Evolutionary conservation across 306 rosid species (phyloP), one percentile per base, ranked within the genome.

Genomic region (Chamaecrista fasciculata): DNA sequence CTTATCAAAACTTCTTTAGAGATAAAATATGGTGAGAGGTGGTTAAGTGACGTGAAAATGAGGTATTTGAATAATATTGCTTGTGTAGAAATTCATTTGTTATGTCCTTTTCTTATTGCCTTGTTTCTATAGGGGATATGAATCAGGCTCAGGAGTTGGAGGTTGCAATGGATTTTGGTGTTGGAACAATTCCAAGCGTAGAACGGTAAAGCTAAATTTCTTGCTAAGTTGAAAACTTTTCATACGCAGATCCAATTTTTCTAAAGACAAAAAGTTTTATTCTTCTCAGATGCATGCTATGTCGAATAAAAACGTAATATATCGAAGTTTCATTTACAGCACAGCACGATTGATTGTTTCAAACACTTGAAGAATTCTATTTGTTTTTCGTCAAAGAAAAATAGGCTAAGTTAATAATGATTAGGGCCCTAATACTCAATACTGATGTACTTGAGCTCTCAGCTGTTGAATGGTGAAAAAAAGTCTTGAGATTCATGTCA

Each of bases 91-190:
- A 52, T 21, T 37, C 52, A 4, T 12, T 23, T 39, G 31, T 29
- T 43, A 25, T 14, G 28, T 64, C 26, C 70, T 39, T 26, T 50
- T 58, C 74, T 40, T 12, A 56, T 40, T 65, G 34, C 42, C 64
- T 63, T 66, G 70, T 46, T 73, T 72, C 57, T 77, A 57, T 52
- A 94, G 97, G 87, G 96, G 87, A 23, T 85, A 91, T 70, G 97
- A 94, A 79, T 91, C 96, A 34, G 80, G 96, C 29, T 68, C 96
- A 0, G 87, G 86, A 48, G 72, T 56, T 43, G 89, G 88, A 69
- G 92, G 96, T 19, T 94, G 99, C 65, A 18, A 8, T 42, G 85
- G 91, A 48, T 84, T 89, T 78, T 73, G 91, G 56, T 91, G 84
- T 69, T 94, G 97, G 96, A 88, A 91, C 56, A 83, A 71, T 56